Conservation (phyloP, 2,329 filamentous ascomycete species). For the Arthroderma uncinatum region DNA sequence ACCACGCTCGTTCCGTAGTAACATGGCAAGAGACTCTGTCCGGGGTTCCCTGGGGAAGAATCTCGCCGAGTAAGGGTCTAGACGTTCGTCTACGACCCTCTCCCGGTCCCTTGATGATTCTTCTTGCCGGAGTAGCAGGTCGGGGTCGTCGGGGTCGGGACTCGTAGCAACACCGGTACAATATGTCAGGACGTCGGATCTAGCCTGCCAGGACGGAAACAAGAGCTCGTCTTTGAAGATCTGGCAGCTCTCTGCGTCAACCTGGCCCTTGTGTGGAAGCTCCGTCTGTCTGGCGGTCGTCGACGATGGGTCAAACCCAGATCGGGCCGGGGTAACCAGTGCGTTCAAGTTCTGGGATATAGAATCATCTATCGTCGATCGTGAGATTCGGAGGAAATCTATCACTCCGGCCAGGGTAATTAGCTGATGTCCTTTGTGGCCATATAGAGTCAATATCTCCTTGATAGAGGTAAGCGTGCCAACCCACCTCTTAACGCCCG, state of each 20-base stretch:
- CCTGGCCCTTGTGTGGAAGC: conserved; percentile 39
- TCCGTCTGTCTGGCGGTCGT: conserved; percentile 53
- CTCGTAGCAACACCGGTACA: conserved; percentile 79
- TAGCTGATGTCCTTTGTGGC: background rate
- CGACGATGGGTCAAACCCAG: conserved; percentile 66
- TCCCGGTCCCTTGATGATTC: conserved; percentile 62
- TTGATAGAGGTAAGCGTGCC: background rate
- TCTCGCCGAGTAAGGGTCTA: conserved; percentile 82
- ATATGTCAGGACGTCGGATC: conserved; percentile 76
- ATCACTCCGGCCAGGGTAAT: conserved; percentile 11
- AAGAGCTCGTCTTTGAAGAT: conserved; percentile 65
- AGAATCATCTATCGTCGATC: conserved; percentile 77
- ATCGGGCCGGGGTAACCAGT: conserved; percentile 60
- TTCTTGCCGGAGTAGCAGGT: conserved; percentile 55
- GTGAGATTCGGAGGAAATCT: conserved; percentile 87
- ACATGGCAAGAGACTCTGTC: conserved; percentile 65
- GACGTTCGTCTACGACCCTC: conserved; percentile 67
- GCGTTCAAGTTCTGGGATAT: conserved; percentile 91
- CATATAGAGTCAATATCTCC: too few species aligned
- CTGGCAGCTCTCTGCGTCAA: conserved; percentile 54
- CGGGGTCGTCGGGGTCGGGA: conserved; percentile 78
- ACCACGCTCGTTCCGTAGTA: conserved; percentile 58
- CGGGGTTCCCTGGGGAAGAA: conserved; percentile 64
- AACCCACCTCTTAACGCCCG: conserved; percentile 54
- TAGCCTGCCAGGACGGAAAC: conserved; percentile 77